A percentile compares a stretch with the other conserved stretches of the same genome.
Evolutionary conservation across 139 green algal genomes (phyloP).

Genomic region (Astrephomene gubernaculifera): DNA sequence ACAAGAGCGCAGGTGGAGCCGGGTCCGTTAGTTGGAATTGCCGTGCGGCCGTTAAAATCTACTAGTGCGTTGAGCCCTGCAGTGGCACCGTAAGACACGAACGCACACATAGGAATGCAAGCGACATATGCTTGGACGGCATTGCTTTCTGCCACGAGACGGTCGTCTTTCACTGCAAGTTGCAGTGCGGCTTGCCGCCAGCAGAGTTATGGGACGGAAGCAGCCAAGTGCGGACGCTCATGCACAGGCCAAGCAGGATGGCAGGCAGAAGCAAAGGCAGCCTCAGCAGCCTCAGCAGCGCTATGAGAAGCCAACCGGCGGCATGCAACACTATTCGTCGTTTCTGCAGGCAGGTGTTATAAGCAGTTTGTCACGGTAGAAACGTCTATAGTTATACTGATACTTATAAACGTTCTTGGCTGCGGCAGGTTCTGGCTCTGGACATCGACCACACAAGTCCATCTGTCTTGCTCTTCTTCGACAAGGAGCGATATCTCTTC

Average conservation of each 20-base stretch:
- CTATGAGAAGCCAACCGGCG: background rate
- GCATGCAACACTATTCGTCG: conserved; percentile 25
- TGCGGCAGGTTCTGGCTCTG: conserved; percentile 46
- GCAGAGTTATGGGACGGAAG: conserved; percentile 1
- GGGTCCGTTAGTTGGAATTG: too few relatives aligned
- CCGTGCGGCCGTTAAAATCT: too few relatives aligned
- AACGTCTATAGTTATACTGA: background rate
- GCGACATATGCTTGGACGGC: background rate
- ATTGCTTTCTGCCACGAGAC: background rate
- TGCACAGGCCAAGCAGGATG: conserved; percentile 13
- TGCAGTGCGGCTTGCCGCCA: background rate
- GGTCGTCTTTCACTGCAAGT: background rate
- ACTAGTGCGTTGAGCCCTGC: too few relatives aligned
- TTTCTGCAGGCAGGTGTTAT: conserved; percentile 10
- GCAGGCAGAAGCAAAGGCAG: conserved; percentile 3
- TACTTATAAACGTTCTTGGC: background rate
- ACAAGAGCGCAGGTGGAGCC: too few relatives aligned
- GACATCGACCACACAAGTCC: conserved; percentile 81
- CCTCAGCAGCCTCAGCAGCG: conserved; percentile 16
- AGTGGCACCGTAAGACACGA: too few relatives aligned
- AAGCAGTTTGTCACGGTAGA: too few relatives aligned
- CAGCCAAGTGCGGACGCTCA: background rate
- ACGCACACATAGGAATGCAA: background rate
- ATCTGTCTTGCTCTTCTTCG: conserved; percentile 93
- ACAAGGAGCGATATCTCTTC: conserved; percentile 92